Evolutionary conservation across 257 asterid genomes (phyloP).

Genomic region (Solanum ahanhuiri): DNA sequence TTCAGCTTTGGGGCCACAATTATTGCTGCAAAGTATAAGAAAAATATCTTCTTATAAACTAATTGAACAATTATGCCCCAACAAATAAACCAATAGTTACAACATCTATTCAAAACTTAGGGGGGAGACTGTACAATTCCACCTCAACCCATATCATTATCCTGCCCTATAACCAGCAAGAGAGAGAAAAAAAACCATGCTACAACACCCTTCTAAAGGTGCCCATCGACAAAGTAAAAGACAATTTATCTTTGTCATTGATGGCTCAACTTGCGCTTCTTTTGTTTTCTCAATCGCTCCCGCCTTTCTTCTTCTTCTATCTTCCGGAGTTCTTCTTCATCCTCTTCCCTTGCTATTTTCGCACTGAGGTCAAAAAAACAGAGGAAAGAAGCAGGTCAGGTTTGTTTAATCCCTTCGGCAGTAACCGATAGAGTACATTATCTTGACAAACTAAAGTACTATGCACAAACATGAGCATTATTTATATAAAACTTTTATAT

Average conservation of each 20-base stretch:
- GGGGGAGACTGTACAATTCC: not conserved
- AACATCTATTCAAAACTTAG: not conserved
- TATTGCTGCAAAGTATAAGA: not conserved
- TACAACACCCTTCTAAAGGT: not conserved
- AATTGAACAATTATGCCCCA: not conserved
- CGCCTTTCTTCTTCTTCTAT: constrained; percentile 73
- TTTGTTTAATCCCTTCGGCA: not conserved
- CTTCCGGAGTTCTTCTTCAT: constrained; percentile 63
- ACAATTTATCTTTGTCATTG: constrained; percentile 3
- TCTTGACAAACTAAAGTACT: not conserved
- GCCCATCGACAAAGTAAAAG: not conserved
- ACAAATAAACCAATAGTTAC: not conserved
- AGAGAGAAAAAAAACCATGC: not conserved
- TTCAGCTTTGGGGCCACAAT: not conserved
- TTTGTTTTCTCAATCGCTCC: constrained; percentile 37
- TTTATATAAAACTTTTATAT: not conserved
- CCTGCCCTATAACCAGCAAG: not conserved
- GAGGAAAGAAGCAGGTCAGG: not conserved
- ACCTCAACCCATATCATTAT: not conserved
- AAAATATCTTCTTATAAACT: not conserved
- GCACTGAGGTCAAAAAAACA: constrained; percentile 30
- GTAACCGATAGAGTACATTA: not conserved
- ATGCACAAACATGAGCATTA: not conserved
- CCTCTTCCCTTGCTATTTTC: constrained; percentile 53
- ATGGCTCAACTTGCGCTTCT: constrained; percentile 44